These are phyloP conservation scores for Phoma sp. DNA, from an alignment of 2,329 filamentous ascomycete species.

Conservation along the genomic window DNA sequence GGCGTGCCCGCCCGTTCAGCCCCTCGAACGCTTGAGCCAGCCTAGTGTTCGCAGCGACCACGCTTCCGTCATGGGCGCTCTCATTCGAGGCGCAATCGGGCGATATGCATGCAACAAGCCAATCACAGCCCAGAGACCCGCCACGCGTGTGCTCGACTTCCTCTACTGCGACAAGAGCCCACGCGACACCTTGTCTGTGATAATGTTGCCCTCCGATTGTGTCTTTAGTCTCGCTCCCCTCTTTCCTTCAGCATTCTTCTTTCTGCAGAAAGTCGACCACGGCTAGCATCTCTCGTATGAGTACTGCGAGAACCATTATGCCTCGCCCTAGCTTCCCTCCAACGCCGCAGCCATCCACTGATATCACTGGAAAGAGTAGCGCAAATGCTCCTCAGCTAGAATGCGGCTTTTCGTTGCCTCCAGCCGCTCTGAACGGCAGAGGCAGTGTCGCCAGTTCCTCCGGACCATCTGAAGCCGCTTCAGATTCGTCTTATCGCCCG, in stretches of 20 bases:
- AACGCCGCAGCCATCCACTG: conserved; percentile 80
- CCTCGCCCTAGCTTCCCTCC: conserved; percentile 68
- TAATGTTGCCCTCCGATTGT: conserved; percentile 24
- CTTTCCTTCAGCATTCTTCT: conserved; percentile 11
- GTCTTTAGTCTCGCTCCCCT: conserved; percentile 14
- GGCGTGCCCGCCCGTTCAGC: conserved; percentile 24
- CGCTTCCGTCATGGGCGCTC: conserved; percentile 30
- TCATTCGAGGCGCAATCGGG: conserved; percentile 33
- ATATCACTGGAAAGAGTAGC: conserved; percentile 75
- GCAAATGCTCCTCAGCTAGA: conserved; percentile 67
- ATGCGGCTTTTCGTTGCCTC: conserved; percentile 75
- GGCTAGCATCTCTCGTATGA: conserved; percentile 23
- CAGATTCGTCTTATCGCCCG: conserved; percentile 60
- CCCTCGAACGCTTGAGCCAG: conserved; percentile 19
- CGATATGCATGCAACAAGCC: conserved; percentile 16
- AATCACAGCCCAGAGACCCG: conserved; percentile 27
- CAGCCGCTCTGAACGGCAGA: conserved; percentile 68
- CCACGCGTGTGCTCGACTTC: conserved; percentile 25
- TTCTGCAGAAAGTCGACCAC: conserved; percentile 13
- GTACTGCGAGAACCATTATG: conserved; percentile 56
- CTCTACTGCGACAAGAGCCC: conserved; percentile 33
- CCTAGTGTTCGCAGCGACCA: conserved; percentile 27
- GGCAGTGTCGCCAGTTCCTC: conserved; percentile 54
- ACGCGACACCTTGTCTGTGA: conserved; percentile 37
- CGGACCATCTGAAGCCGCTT: conserved; percentile 54